Evolutionary conservation across 352 stramenopile species (phyloP).

Genomic region (Globisporangium cederbergense): DNA sequence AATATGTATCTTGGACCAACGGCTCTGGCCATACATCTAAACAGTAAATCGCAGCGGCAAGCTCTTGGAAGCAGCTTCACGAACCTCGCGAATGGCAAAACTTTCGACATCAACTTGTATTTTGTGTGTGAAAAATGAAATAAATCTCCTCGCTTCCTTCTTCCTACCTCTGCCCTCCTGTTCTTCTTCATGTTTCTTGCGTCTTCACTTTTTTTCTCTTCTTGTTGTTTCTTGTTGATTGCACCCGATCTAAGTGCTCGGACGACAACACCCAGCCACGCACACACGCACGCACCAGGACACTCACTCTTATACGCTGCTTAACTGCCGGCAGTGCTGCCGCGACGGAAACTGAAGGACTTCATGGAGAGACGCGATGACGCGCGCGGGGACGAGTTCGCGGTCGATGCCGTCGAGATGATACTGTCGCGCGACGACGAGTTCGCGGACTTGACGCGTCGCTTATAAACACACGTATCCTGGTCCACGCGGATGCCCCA

Average conservation of each 20-base stretch:
- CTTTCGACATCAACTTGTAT: conserved; percentile 11
- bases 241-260: conserved; percentile 5
- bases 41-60: too few relatives aligned
- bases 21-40: too few relatives aligned
- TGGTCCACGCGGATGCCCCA: conserved; percentile 76
- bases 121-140: conserved; percentile 11
- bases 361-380: conserved; percentile 69
- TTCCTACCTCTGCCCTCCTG: neutral
- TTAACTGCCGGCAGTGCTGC: conserved; percentile 54
- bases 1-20: too few relatives aligned
- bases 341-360: conserved; percentile 65
- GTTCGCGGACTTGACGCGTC: conserved; percentile 46
- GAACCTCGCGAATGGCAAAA: neutral
- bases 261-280: neutral
- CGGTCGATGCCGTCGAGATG: conserved; percentile 35
- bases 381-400: conserved; percentile 45
- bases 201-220: neutral
- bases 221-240: neutral
- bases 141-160: conserved; percentile 5
- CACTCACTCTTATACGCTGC: conserved; percentile 10
- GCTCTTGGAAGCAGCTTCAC: too few relatives aligned
- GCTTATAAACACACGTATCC: conserved; percentile 74
- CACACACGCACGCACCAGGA: neutral
- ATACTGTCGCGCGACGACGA: conserved; percentile 40
- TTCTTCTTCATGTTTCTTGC: conserved; percentile 1